Evolutionary conservation across 495 filamentous ascomycete species (phyloP), one percentile per base, ranked within the genome.

Genomic region (Tricharina praecox): DNA sequence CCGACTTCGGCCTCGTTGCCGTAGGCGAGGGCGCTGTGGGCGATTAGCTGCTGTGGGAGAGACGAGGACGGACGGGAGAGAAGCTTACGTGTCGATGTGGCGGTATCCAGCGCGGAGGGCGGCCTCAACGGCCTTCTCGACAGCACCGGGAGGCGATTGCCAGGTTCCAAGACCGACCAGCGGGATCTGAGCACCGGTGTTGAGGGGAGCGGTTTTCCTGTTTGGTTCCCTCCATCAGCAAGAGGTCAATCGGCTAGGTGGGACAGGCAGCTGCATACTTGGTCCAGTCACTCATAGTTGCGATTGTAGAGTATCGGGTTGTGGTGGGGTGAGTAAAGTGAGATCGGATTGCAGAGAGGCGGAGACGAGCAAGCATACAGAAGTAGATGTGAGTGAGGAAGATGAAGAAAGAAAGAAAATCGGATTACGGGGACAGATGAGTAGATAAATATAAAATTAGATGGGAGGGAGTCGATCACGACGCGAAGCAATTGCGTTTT

Each of bases 1-100:
- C 82, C 85, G 47, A 90, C 82, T 57, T 84, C 82, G 41, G 73
- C 64, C 66, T 93, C 86, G 67, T 92, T 93, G 55, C 77, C 79
- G 61, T 93, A 93, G 16, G 77, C 81, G 46, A 77, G 68, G n/a
- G 85, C 86, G 23, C 73, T 78, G 55, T 81, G 75, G 45, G 80
- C 79, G 64, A n/a, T n/a, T n/a, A n/a, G 79, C 35, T 37, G 13
- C 32, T 23, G 23, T 8, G 20, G 7, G 4, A 18, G 19, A 23
- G 1, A 24, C 30, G 19, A 10, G 3, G 10, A 21, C 25, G 18
- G 13, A 10, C 10, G 32, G 23, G 10, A 7, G 11, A 47, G 21
- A 11, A 2, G 57, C 64, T 53, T 58, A 69, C 67, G 75, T 78
- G 55, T 80, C 76, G 45, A 80, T 79, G 64, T 80, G 77, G 26